Evolutionary conservation across 352 stramenopile genomes (phyloP), one percentile per base, ranked within the genome.

Genomic region (Phytophthora pistaciae): DNA sequence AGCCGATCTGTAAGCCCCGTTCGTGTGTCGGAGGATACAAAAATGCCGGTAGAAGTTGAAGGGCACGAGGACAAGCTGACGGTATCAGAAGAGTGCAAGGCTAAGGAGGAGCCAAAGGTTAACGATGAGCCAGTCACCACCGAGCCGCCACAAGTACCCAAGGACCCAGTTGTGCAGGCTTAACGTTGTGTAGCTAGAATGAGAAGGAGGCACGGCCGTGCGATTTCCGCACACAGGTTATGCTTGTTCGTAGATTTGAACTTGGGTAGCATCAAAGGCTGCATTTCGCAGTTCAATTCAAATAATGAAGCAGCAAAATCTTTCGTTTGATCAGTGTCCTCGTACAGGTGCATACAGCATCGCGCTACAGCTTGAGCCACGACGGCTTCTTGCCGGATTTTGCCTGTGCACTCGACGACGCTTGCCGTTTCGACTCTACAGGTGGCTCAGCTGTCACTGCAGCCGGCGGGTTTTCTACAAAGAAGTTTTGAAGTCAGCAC

Each of bases 301-400:
- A 56, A 44, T 58, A 75, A 64, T 68, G 46, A 69, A 76, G 52
- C 64, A 69, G 56, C 64, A 70, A 70, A 62, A 50, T 50, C 10
- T 23, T 50, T 23, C 6, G 21, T 49, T 21, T 18, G 40, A 49
- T 52, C 44, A 10, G 8, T 52, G 44, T 52, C 10, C 48, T 10
- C 7, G 48, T 27, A 20, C 16, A 36, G 31, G 31, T 36, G 8
- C 31, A 8, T 36, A 36, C 31, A 36, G 31, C 31, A 36, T 13
- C 8, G 38, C 21, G 25, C 57, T 80, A 93, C 5, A 93, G 73
- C 66, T 95, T 95, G 29, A 95, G 64, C 87, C 87, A 95, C 36
- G 81, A 83, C 2, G 87, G 87, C 48, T 92, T 93, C 66, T 93
- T 95, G 1, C 68, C 67, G 9, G 68, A 72, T 57, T 88, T 88